Evolutionary conservation across 2,329 filamentous ascomycete species (phyloP).

Genomic region (Apiospora hydei): DNA sequence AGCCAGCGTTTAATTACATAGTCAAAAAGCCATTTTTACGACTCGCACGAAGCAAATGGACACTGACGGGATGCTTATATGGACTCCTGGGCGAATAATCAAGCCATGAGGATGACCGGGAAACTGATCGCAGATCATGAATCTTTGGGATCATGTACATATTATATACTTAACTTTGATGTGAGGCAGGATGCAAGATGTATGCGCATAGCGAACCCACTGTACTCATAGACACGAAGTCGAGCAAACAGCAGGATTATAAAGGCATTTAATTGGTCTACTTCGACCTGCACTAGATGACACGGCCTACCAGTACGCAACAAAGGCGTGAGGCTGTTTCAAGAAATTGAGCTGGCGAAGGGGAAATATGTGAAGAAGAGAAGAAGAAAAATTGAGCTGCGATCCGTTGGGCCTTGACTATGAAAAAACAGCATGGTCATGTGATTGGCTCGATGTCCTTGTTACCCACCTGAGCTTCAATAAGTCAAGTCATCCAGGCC

Average conservation of each 20-base stretch:
- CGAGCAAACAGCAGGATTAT: slow-evolving; percentile 64
- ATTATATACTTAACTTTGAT: background rate
- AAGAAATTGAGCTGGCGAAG: slow-evolving; percentile 49
- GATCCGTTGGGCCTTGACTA: background rate
- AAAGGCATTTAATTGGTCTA: slow-evolving; percentile 62
- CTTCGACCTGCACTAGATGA: slow-evolving; percentile 55
- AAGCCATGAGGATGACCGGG: background rate
- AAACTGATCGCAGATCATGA: background rate
- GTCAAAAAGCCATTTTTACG: slow-evolving; percentile 8
- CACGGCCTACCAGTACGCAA: slow-evolving; percentile 48
- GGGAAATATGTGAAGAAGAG: slow-evolving; percentile 58
- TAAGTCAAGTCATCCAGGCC: background rate
- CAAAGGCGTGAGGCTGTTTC: slow-evolving; percentile 45
- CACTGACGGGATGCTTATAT: background rate
- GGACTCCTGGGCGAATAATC: background rate
- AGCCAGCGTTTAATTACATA: slow-evolving; percentile 24
- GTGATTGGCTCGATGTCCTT: slow-evolving; percentile 7
- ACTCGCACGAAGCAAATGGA: background rate
- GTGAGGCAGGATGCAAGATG: slow-evolving; percentile 44
- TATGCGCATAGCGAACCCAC: slow-evolving; percentile 70
- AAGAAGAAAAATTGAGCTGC: slow-evolving; percentile 29
- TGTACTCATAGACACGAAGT: slow-evolving; percentile 51
- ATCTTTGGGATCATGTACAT: background rate
- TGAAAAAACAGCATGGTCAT: slow-evolving; percentile 21
- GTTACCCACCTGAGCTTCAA: slow-evolving; percentile 8